These are phyloP conservation scores for Globisporangium alternatum DNA, from an alignment of 352 stramenopile species.

Conservation along the genomic window DNA sequence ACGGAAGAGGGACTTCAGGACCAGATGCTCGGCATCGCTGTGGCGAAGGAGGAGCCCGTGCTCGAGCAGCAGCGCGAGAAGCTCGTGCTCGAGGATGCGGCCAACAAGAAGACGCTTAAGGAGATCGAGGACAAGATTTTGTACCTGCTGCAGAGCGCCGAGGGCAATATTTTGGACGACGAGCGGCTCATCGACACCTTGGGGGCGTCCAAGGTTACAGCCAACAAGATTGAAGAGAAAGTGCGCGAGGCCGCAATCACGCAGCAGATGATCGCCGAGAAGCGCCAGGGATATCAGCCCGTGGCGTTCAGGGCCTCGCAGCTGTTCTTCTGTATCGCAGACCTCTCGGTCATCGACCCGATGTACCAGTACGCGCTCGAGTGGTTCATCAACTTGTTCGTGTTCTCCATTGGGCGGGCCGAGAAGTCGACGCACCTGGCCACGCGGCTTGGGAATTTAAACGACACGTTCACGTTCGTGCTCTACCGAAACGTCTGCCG, in stretches of 20 bases:
- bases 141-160: slow-evolving; percentile 88
- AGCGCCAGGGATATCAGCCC: slow-evolving; percentile 88
- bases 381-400: slow-evolving; percentile 96
- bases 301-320: slow-evolving; percentile 90
- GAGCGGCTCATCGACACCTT: slow-evolving; percentile 94
- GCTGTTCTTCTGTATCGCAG: slow-evolving; percentile 95
- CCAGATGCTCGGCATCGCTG: slow-evolving; percentile 94
- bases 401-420: slow-evolving; percentile 87
- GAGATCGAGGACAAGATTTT: slow-evolving; percentile 97
- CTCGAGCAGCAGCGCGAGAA: slow-evolving; percentile 91
- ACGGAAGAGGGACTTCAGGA: slow-evolving; percentile 94
- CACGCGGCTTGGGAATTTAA: slow-evolving; percentile 86
- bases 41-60: slow-evolving; percentile 92
- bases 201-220: slow-evolving; percentile 90
- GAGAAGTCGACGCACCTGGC: slow-evolving; percentile 74
- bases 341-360: slow-evolving; percentile 91
- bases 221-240: slow-evolving; percentile 94
- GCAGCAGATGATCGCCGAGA: slow-evolving; percentile 91
- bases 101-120: slow-evolving; percentile 94
- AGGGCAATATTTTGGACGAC: slow-evolving; percentile 96
- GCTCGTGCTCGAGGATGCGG: slow-evolving; percentile 92
- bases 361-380: slow-evolving; percentile 97
- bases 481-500: slow-evolving; percentile 96
- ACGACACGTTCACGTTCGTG: slow-evolving; percentile 93
- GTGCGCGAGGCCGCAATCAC: slow-evolving; percentile 91